These are phyloP conservation scores for Cryptomeria japonica DNA, from an alignment of 75 land plant genomes.

Conservation along the genomic window DNA sequence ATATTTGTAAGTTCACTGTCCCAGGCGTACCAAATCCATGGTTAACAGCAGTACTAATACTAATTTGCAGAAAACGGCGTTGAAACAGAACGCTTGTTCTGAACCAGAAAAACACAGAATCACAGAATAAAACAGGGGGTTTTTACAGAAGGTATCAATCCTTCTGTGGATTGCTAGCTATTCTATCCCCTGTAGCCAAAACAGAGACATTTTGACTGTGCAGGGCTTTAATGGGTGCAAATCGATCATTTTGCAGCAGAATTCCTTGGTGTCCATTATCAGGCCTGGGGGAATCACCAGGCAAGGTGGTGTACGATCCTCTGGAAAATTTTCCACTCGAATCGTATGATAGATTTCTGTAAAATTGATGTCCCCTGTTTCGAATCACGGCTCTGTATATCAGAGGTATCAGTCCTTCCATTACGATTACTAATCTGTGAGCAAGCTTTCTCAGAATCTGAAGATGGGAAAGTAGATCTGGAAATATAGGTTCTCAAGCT, in stretches of 20 bases:
- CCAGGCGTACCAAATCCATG: too few relatives aligned
- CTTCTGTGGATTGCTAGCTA: not conserved
- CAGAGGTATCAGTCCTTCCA: not conserved
- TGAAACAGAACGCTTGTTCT: too few relatives aligned
- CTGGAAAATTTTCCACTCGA: not conserved
- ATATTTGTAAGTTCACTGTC: too few relatives aligned
- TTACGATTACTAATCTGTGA: not conserved
- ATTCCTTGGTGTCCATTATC: not conserved
- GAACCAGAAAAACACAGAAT: too few relatives aligned
- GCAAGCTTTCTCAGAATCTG: not conserved
- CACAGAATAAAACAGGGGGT: too few relatives aligned
- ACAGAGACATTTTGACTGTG: not conserved
- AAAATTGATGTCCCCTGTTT: not conserved
- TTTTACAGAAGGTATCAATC: too few relatives aligned
- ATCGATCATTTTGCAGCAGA: not conserved
- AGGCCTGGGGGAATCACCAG: not conserved
- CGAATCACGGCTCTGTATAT: not conserved
- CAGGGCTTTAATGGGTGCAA: not conserved
- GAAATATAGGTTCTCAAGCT: too few relatives aligned
- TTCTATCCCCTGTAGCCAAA: not conserved
- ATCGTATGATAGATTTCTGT: not conserved
- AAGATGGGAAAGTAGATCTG: not conserved
- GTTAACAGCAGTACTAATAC: too few relatives aligned
- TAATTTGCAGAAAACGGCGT: too few relatives aligned
- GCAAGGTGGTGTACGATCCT: not conserved